Conservation (phyloP, 768 basidiomycete species). For the Roridomyces roridus region DNA sequence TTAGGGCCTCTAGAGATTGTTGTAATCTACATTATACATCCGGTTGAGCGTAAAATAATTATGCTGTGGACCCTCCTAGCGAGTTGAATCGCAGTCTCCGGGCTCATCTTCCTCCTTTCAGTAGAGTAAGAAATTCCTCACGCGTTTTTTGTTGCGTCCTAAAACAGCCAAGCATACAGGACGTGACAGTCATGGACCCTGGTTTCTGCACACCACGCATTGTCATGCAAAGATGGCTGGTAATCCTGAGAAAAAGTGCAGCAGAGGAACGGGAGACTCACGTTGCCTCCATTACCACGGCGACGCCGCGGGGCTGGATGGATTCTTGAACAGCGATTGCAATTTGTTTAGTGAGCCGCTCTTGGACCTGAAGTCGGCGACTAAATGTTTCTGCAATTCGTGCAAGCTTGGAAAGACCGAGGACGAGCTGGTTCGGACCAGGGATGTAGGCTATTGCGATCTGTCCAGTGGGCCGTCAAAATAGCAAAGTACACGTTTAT, state of each 20-base stretch:
- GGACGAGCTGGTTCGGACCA: constrained; percentile 75
- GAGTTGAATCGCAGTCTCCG: constrained; percentile 44
- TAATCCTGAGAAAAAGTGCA: constrained; percentile 11
- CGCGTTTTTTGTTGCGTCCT: constrained; percentile 98
- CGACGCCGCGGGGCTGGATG: constrained; percentile 95
- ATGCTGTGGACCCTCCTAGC: constrained; percentile 16
- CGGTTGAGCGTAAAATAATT: constrained; percentile 33
- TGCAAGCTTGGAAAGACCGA: constrained; percentile 95
- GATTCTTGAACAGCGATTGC: constrained; percentile 98
- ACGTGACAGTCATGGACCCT: constrained; percentile 92
- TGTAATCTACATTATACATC: constrained; percentile 6
- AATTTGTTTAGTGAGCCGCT: constrained; percentile 96
- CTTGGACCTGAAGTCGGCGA: constrained; percentile 95
- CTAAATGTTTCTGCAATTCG: constrained; percentile 98
- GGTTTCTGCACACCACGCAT: constrained; percentile 99
- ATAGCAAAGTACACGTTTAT: constrained; percentile 26
- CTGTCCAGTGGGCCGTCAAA: constrained; percentile 45
- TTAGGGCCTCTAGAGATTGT: constrained; percentile 24
- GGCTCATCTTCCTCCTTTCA: constrained; percentile 56
- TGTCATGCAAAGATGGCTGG: constrained; percentile 97
- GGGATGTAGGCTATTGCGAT: constrained; percentile 98
- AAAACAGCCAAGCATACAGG: constrained; percentile 98
- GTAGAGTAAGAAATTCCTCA: constrained; percentile 92
- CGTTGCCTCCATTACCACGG: constrained; percentile 99
- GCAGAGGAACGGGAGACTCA: constrained; percentile 48